These are phyloP conservation scores for Prunus fruticosa DNA, from an alignment of 306 rosid genomes.

Conservation along the genomic window DNA sequence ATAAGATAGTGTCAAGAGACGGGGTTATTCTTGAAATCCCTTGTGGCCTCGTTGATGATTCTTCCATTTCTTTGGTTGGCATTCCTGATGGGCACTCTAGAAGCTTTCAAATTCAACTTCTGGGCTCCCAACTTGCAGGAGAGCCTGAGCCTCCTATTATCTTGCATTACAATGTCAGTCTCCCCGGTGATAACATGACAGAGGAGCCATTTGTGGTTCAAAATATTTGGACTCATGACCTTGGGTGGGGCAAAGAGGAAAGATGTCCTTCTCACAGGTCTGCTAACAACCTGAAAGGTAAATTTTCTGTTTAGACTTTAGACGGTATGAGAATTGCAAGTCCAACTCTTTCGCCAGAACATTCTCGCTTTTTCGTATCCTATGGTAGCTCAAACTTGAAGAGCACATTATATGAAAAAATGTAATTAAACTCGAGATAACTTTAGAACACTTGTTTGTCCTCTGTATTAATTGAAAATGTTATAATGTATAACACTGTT, in stretches of 20 bases:
- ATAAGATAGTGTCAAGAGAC: conserved; percentile 27
- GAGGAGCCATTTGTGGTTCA: conserved; percentile 76
- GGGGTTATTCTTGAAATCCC: conserved; percentile 67
- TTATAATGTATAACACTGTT: neutral
- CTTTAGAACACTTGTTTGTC: neutral
- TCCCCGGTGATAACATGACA: conserved; percentile 76
- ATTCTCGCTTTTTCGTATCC: neutral
- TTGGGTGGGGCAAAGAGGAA: conserved; percentile 85
- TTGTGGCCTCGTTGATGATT: conserved; percentile 84
- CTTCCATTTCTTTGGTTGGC: conserved; percentile 80
- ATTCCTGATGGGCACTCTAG: conserved; percentile 58
- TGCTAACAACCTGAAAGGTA: conserved; percentile 57
- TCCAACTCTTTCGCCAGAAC: neutral
- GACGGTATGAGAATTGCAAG: neutral
- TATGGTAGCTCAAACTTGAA: neutral
- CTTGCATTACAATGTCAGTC: conserved; percentile 71
- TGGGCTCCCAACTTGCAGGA: conserved; percentile 50
- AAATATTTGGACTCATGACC: conserved; percentile 76
- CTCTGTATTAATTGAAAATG: neutral
- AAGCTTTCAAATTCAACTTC: conserved; percentile 75
- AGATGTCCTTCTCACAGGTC: conserved; percentile 68
- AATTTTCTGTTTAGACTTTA: neutral
- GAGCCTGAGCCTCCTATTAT: conserved; percentile 59
- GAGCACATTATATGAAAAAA: neutral
- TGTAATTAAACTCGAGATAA: neutral